These are phyloP conservation scores for Pyronema domesticum DNA, from an alignment of 495 filamentous ascomycete genomes.

Conservation along the genomic window DNA sequence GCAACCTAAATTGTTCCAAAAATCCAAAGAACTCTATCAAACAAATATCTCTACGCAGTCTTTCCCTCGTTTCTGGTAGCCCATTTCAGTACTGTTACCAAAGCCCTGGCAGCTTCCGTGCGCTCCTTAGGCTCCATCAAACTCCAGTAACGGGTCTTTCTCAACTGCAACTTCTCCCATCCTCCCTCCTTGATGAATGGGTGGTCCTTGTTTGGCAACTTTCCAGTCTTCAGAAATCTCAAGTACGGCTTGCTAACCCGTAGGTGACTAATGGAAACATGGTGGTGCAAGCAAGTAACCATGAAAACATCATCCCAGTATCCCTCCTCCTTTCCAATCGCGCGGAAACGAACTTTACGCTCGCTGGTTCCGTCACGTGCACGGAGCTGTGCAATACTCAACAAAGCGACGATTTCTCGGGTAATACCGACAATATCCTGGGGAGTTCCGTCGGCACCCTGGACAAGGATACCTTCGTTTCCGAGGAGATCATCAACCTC, in stretches of 20 bases:
- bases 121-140: conserved; percentile 19
- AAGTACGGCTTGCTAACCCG: conserved; percentile 20
- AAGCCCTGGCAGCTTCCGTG: conserved; percentile 14
- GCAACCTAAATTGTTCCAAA: too few relatives aligned
- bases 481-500: conserved; percentile 10
- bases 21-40: too few relatives aligned
- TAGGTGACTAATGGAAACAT: conserved; percentile 16
- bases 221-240: conserved; percentile 21
- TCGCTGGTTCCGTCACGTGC: conserved; percentile 14
- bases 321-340: conserved; percentile 13
- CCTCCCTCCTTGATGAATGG: conserved; percentile 16
- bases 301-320: conserved; percentile 25
- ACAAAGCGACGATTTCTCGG: conserved; percentile 17
- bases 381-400: conserved; percentile 20
- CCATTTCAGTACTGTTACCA: conserved; percentile 15
- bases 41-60: not conserved
- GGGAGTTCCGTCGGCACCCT: conserved; percentile 13
- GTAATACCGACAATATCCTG: conserved; percentile 20
- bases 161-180: conserved; percentile 19
- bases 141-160: conserved; percentile 20
- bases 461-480: conserved; percentile 10
- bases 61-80: conserved; percentile 13
- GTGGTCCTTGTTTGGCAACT: conserved; percentile 15
- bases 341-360: conserved; percentile 18
- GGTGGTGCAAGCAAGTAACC: conserved; percentile 20